These are phyloP conservation scores for Aspergillus candidus DNA, from an alignment of 2,329 filamentous ascomycete species.

Conservation along the genomic window DNA sequence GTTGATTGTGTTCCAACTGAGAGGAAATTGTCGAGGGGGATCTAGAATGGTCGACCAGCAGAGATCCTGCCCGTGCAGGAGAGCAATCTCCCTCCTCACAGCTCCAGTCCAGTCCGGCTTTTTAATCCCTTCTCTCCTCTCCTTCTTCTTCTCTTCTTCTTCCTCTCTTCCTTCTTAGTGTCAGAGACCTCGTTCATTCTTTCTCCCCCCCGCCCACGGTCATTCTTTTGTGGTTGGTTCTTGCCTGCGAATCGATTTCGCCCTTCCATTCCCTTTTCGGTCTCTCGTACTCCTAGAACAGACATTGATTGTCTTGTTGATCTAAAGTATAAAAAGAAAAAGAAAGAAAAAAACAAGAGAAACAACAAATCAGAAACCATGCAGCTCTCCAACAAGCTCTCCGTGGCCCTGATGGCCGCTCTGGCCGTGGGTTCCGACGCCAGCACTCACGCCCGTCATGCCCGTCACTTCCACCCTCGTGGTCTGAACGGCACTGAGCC, in stretches of 20 bases:
- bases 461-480: constrained; percentile 16
- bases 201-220: constrained; percentile 8
- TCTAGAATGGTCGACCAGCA: too few relatives aligned
- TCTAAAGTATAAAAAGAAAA: too few relatives aligned
- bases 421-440: constrained; percentile 33
- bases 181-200: constrained; percentile 8
- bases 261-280: constrained; percentile 14
- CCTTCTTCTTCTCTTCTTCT: constrained; percentile 8
- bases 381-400: constrained; percentile 33
- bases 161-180: constrained; percentile 2
- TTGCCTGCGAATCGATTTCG: constrained; percentile 34
- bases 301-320: constrained; percentile 19
- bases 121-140: constrained; percentile 11
- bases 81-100: not conserved
- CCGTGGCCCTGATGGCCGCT: constrained; percentile 30
- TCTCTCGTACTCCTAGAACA: not conserved
- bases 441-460: constrained; percentile 21
- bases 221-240: constrained; percentile 13
- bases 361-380: constrained; percentile 18
- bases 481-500: constrained; percentile 8
- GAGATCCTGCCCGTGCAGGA: not conserved
- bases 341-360: too few relatives aligned
- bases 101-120: constrained; percentile 1
- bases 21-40: too few relatives aligned
- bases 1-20: too few relatives aligned